These are phyloP conservation scores for Phoenix dactylifera DNA, from an alignment of 176 grass and related monocot species.

Conservation along the genomic window DNA sequence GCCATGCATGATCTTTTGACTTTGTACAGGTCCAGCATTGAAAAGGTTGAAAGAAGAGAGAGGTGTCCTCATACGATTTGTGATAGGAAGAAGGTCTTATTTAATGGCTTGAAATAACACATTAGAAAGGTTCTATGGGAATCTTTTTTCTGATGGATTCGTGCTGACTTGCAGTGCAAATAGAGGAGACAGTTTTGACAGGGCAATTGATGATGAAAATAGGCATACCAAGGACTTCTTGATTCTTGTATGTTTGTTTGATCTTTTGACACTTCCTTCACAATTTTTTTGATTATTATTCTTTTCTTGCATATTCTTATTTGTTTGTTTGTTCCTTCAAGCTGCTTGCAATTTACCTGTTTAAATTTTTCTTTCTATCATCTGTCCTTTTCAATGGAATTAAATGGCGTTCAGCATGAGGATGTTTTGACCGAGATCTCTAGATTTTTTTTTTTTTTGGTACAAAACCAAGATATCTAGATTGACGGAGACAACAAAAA, in stretches of 20 bases:
- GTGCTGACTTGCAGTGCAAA: constrained; percentile 49
- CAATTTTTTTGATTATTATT: too few relatives aligned
- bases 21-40: constrained; percentile 66
- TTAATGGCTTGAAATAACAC: constrained; percentile 7
- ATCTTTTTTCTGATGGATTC: constrained; percentile 27
- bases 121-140: constrained; percentile 19
- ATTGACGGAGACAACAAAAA: too few relatives aligned
- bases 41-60: constrained; percentile 91
- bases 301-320: neutral
- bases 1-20: constrained; percentile 17
- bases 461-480: too few relatives aligned
- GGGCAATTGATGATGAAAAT: constrained; percentile 87
- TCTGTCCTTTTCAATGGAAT: too few relatives aligned
- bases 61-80: constrained; percentile 75
- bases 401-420: too few relatives aligned
- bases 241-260: constrained; percentile 58
- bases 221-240: constrained; percentile 74
- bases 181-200: constrained; percentile 66
- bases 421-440: too few relatives aligned
- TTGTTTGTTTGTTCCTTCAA: neutral
- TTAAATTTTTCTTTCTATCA: too few relatives aligned
- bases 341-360: too few relatives aligned
- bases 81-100: constrained; percentile 91
- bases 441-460: too few relatives aligned
- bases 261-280: neutral